phyloP scores from a whole-genome alignment of 83 land plant species.

The Picea abies region DNA sequence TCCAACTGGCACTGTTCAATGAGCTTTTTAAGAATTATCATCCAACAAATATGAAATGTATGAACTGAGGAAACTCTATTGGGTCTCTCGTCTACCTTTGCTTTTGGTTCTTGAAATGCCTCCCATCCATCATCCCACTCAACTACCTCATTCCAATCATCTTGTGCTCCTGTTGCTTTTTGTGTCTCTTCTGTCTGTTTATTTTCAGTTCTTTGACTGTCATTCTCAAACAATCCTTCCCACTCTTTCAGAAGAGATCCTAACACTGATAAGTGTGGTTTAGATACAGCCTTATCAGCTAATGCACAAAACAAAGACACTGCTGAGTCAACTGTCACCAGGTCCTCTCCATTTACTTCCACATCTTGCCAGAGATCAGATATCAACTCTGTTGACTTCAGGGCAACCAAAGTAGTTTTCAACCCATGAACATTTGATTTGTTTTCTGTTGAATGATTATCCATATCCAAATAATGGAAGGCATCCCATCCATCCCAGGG shows the following conservation, averaged over 20 bases:
- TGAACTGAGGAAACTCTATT: conserved; percentile 28
- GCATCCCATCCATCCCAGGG: conserved; percentile 72
- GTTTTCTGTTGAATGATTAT: conserved; percentile 16
- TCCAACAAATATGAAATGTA: conserved; percentile 75
- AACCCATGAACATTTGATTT: conserved; percentile 27
- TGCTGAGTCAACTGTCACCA: conserved; percentile 53
- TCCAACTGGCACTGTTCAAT: conserved; percentile 16
- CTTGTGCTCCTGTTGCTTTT: conserved; percentile 23
- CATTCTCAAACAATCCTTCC: conserved; percentile 62
- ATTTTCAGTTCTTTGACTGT: neutral
- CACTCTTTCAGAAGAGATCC: conserved; percentile 66
- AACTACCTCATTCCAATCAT: conserved; percentile 51
- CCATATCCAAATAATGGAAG: conserved; percentile 7
- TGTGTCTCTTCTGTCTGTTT: conserved; percentile 13
- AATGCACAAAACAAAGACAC: conserved; percentile 53
- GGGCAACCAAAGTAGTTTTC: conserved; percentile 60
- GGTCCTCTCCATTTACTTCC: conserved; percentile 55
- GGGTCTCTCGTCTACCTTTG: conserved; percentile 16
- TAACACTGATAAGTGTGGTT: conserved; percentile 39
- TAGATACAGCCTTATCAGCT: conserved; percentile 34
- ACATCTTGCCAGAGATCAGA: conserved; percentile 41
- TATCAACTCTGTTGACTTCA: conserved; percentile 65
- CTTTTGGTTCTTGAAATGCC: conserved; percentile 48
- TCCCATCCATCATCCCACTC: conserved; percentile 95
- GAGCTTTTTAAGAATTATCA: conserved; percentile 38